Evolutionary conservation across 352 stramenopile genomes (phyloP).

Genomic region (Globisporangium nunn): DNA sequence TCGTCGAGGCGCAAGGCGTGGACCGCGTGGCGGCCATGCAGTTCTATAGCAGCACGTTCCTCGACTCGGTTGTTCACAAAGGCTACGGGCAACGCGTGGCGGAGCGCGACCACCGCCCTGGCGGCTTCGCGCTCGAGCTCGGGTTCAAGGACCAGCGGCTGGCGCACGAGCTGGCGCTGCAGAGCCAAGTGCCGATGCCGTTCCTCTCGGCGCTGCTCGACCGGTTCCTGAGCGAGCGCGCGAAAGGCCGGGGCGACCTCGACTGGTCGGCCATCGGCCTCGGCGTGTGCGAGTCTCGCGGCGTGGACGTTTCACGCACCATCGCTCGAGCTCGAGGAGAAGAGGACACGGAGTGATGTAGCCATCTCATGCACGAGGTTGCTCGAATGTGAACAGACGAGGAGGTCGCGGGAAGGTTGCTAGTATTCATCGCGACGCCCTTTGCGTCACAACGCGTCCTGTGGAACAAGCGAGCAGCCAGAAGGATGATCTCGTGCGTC

Average conservation of each 20-base stretch:
- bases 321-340: constrained; percentile 20
- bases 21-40: constrained; percentile 67
- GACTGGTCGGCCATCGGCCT: constrained; percentile 77
- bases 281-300: constrained; percentile 43
- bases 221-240: constrained; percentile 52
- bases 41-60: constrained; percentile 75
- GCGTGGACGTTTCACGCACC: constrained; percentile 43
- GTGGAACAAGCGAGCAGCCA: not conserved
- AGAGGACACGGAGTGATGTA: not conserved
- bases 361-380: not conserved
- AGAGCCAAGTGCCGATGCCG: constrained; percentile 59
- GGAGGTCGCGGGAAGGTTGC: not conserved
- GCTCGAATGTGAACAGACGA: not conserved
- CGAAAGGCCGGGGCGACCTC: constrained; percentile 49
- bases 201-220: constrained; percentile 71
- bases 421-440: too few relatives aligned
- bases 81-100: constrained; percentile 74
- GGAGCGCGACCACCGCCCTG: constrained; percentile 58
- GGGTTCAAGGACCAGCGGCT: constrained; percentile 72
- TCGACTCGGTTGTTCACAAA: constrained; percentile 78
- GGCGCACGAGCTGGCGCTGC: constrained; percentile 45
- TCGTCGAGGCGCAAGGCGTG: constrained; percentile 64
- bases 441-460: not conserved
- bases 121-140: constrained; percentile 67
- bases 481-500: constrained; percentile 72